Evolutionary conservation across 164 flowering plant species (phyloP).

Genomic region (Protea cynaroides): DNA sequence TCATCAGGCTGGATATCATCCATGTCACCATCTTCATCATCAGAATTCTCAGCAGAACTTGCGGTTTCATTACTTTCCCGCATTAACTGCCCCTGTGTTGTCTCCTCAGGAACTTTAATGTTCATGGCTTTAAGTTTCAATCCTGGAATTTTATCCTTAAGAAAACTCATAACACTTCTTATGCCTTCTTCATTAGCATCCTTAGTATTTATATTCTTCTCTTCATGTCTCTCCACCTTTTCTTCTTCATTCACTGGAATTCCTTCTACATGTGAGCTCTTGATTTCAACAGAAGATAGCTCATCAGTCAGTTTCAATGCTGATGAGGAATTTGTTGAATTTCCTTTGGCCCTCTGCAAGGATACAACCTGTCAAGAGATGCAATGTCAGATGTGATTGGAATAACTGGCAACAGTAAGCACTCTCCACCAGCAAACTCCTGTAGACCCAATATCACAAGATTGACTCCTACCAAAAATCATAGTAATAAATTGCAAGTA

Average conservation of each 20-base stretch:
- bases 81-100: conserved; percentile 46
- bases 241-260: conserved; percentile 32
- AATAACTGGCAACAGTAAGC: not conserved
- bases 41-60: conserved; percentile 36
- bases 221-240: conserved; percentile 43
- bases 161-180: conserved; percentile 71
- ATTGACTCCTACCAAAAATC: not conserved
- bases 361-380: conserved; percentile 66
- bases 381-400: conserved; percentile 7
- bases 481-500: not conserved
- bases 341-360: conserved; percentile 54
- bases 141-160: conserved; percentile 83
- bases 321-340: conserved; percentile 27
- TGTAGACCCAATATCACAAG: not conserved
- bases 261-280: conserved; percentile 37
- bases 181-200: conserved; percentile 88
- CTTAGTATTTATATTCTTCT: conserved; percentile 50
- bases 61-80: conserved; percentile 49
- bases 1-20: conserved; percentile 52
- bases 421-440: too few relatives aligned
- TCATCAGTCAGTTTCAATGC: conserved; percentile 37
- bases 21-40: conserved; percentile 36
- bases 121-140: conserved; percentile 79
- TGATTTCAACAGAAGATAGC: conserved; percentile 31
- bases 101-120: conserved; percentile 44